A percentile compares a stretch with the other conserved stretches of the same genome.
These are phyloP conservation scores for Eremochloa ophiuroides DNA, from an alignment of 176 grass and related monocot species.

Conservation along the genomic window DNA sequence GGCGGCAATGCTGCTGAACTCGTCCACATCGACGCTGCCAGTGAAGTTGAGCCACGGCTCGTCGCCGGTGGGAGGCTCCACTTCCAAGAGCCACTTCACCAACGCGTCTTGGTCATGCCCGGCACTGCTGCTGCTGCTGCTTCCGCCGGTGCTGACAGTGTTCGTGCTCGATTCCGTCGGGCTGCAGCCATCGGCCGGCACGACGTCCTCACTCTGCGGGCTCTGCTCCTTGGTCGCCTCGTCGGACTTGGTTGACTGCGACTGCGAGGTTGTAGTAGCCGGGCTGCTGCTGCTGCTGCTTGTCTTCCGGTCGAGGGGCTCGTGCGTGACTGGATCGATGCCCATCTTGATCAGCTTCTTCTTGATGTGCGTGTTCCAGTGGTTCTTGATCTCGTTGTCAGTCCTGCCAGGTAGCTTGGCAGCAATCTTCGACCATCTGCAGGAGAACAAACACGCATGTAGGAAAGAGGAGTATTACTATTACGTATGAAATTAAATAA, in stretches of 20 bases:
- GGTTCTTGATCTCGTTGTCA: conserved; percentile 98
- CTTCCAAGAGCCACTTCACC: conserved; percentile 59
- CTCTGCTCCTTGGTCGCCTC: conserved; percentile 2
- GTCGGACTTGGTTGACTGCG: conserved; percentile 40
- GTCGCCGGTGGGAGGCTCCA: conserved; percentile 46
- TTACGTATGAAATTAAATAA: neutral
- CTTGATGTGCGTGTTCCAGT: conserved; percentile 99
- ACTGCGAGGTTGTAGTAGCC: conserved; percentile 24
- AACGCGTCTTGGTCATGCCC: conserved; percentile 44
- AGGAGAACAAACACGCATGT: neutral
- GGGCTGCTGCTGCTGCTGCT: conserved; percentile 29
- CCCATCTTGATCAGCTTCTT: conserved; percentile 95
- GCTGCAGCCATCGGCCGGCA: conserved; percentile 4
- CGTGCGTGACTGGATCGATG: conserved; percentile 79
- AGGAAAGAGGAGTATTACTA: neutral
- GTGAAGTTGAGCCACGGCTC: conserved; percentile 52
- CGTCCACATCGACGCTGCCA: conserved; percentile 24
- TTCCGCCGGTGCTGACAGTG: neutral
- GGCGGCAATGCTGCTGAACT: conserved; percentile 28
- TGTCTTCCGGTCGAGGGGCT: conserved; percentile 31
- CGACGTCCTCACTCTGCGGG: neutral
- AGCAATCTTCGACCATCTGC: conserved; percentile 92
- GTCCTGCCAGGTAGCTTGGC: conserved; percentile 83
- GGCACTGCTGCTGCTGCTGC: neutral
- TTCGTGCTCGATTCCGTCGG: conserved; percentile 44